A percentile compares a stretch with the other conserved stretches of the same genome.
These are phyloP conservation scores for Ustilago tritici DNA, from an alignment of 1,284 basidiomycete genomes.

Conservation along the genomic window DNA sequence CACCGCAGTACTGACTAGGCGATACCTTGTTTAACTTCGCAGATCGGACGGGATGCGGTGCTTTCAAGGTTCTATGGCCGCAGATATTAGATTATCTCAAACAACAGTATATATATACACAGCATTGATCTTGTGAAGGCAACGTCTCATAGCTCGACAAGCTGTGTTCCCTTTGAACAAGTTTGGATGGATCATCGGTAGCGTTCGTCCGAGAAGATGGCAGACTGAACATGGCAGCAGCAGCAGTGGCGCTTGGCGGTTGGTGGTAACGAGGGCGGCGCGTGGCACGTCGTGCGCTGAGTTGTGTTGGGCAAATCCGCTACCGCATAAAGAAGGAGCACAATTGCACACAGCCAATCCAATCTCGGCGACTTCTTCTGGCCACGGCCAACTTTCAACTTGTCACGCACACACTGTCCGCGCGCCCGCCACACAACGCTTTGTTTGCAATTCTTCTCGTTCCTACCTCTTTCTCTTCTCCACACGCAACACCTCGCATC, in stretches of 20 bases:
- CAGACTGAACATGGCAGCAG: slow-evolving; percentile 8
- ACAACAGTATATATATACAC: not conserved
- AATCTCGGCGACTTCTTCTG: not conserved
- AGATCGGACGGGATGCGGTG: slow-evolving; percentile 84
- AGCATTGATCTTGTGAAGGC: no score
- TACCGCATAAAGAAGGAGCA: slow-evolving; percentile 16
- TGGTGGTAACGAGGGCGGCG: not conserved
- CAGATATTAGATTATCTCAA: slow-evolving; percentile 71
- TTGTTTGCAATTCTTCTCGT: not conserved
- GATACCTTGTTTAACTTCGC: slow-evolving; percentile 82
- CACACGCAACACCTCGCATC: not conserved
- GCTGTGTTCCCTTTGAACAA: no score
- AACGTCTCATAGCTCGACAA: no score
- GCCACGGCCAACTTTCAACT: slow-evolving; percentile 1
- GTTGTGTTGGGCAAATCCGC: slow-evolving; percentile 15
- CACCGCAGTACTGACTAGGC: slow-evolving; percentile 85
- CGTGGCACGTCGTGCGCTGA: slow-evolving; percentile 22
- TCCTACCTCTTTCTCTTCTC: not conserved
- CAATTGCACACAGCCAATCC: no score
- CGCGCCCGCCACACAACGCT: not conserved
- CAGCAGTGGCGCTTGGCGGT: not conserved
- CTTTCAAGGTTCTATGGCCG: slow-evolving; percentile 83
- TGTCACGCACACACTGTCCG: not conserved
- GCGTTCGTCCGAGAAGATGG: slow-evolving; percentile 17
- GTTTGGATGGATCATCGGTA: no score